Base-by-base conservation (phyloP, 2,329 filamentous ascomycete genomes). In the Colletotrichum navitas region DNA sequence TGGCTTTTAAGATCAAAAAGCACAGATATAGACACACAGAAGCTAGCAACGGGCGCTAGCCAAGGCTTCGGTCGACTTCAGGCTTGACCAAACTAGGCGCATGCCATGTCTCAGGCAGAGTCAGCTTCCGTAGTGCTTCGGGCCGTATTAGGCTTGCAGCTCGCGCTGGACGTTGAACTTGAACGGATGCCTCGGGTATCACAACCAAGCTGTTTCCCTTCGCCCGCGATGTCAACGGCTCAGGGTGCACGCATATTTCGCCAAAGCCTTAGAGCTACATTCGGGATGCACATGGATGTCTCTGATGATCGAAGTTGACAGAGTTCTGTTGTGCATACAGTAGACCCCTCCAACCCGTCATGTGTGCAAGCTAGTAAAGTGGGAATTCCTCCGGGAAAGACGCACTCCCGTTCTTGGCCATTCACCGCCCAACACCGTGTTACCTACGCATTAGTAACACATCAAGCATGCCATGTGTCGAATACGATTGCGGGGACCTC, bases 131-230 rank as follows among this genome's bases (percentile, higher is more conserved):
- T 54, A 34, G 41, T 39, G 34, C 39, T 24, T 39, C 12, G 11
- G 12, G 62, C 68, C 65, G 24, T 47, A 64, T 63, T 43, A 10
- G 60, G 68, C 45, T 63, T 63, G 47, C 65, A 68, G 65, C 11
- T 63, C 68, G 68, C n/a, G 65, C 65, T 47, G 65, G 26, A 26
- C 16, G 29, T 49, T 63, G 11, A 43, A 7, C 32, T 11, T 45
- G 64, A 41, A 52, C 52, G 52, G 41, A 63, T 26, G 24, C 68
- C 68, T 71, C 68, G 68, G 68, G 34, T 2, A 36, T 36, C 11
- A 47, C 24, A 32, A 41, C 24, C 18, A 3, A 32, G 10, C 32
- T 16, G 5, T 51, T 63, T 21, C 11, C 10, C 4, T 12, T 24
- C 24, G 7, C 5, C 47, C n/a, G 26, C 32, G 18, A 54, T 21